Evolutionary conservation across 805 yeast genomes (phyloP).

Genomic region (Kurtzmaniella cleridarum): DNA sequence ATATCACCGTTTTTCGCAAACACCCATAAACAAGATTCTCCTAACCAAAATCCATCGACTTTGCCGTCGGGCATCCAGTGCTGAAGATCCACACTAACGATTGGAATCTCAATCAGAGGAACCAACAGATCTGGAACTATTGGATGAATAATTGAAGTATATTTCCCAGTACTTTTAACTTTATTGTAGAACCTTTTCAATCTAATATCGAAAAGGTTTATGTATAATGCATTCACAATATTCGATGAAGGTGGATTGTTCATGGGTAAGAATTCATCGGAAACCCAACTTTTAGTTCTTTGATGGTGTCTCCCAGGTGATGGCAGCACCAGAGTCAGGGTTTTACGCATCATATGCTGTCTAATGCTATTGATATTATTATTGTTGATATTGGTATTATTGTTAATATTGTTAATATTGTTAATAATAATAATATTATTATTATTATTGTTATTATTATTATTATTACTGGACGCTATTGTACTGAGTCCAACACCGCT

Average conservation of each 20-base stretch:
- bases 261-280: too few species aligned
- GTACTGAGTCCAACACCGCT: not conserved
- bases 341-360: too few species aligned
- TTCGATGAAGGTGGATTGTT: conserved; percentile 6
- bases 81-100: conserved; percentile 27
- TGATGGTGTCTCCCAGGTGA: too few species aligned
- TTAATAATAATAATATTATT: too few species aligned
- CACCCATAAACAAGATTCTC: conserved; percentile 27
- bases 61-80: conserved; percentile 29
- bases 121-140: conserved; percentile 31
- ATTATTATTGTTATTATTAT: not conserved
- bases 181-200: conserved; percentile 26
- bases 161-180: conserved; percentile 9
- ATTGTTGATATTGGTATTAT: too few species aligned
- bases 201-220: conserved; percentile 30
- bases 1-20: conserved; percentile 38
- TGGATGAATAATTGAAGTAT: conserved; percentile 28
- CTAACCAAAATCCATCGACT: conserved; percentile 27
- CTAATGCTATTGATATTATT: not conserved
- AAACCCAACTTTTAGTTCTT: too few species aligned
- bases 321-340: too few species aligned
- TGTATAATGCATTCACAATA: conserved; percentile 27
- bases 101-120: conserved; percentile 35
- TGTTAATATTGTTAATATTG: not conserved
- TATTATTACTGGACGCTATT: not conserved